Conservation (phyloP, 2,329 filamentous ascomycete genomes). For the Neofusicoccum cordaticola region DNA sequence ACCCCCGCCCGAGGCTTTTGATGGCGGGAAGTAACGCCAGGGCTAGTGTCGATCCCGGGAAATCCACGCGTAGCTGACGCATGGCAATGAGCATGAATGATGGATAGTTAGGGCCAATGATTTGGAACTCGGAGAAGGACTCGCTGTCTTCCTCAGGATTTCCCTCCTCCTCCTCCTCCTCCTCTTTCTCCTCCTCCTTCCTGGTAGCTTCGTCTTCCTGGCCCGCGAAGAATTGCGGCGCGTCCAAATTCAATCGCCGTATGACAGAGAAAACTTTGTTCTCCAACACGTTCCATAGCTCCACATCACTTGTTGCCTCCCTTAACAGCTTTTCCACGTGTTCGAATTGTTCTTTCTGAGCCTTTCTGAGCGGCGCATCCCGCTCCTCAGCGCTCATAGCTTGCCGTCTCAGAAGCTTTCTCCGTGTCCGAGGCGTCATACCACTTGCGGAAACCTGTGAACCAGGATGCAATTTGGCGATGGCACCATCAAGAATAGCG, state of each 20-base stretch:
- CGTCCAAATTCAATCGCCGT: conserved; percentile 53
- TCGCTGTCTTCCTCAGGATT: background rate
- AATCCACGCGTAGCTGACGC: conserved; percentile 56
- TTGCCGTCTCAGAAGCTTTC: background rate
- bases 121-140: conserved; percentile 43
- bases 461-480: background rate
- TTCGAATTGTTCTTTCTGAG: conserved; percentile 18
- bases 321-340: conserved; percentile 57
- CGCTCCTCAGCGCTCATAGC: background rate
- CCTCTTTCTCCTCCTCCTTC: background rate
- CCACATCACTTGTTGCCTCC: conserved; percentile 57
- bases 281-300: conserved; percentile 67
- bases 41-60: conserved; percentile 58
- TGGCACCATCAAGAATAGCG: background rate
- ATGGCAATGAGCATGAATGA: conserved; percentile 59
- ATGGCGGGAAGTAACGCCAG: conserved; percentile 64
- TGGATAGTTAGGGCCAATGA: conserved; percentile 65
- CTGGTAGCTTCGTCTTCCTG: background rate
- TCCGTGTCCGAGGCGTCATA: background rate
- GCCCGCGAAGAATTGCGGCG: background rate
- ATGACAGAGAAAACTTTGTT: conserved; percentile 64
- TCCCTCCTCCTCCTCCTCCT: background rate
- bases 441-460: background rate
- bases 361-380: conserved; percentile 4
- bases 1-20: conserved; percentile 65